Evolutionary conservation across 106 monocot species (phyloP).

Genomic region (Dendrobium officinale): DNA sequence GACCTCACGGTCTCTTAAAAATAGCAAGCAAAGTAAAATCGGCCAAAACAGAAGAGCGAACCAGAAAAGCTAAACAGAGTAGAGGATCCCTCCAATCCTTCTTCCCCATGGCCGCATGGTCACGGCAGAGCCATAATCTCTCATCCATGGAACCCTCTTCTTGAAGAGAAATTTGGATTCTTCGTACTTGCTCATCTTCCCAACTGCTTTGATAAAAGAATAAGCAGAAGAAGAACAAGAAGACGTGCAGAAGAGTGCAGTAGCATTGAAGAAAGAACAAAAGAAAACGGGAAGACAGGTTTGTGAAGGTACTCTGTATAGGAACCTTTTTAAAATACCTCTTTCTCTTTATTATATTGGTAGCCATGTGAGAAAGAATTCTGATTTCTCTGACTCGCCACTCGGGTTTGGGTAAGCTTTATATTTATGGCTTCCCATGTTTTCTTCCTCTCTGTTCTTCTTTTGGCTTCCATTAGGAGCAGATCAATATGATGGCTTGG

Average conservation of each 20-base stretch:
- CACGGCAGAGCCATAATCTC: background rate
- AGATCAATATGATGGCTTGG: background rate
- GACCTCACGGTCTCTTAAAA: background rate
- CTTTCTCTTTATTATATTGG: background rate
- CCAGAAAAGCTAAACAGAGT: background rate
- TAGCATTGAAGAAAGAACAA: background rate
- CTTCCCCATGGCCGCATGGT: background rate
- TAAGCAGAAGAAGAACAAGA: background rate
- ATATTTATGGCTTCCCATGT: slow-evolving; percentile 6
- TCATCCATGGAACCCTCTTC: background rate
- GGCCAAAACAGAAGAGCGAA: background rate
- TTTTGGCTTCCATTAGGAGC: too few species aligned
- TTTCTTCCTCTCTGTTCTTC: background rate
- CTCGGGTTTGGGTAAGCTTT: background rate
- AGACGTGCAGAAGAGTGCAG: background rate
- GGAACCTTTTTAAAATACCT: background rate
- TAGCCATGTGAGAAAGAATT: background rate
- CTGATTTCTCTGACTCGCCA: background rate
- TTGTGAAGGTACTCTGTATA: background rate
- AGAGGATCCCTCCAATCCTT: background rate
- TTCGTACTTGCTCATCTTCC: background rate
- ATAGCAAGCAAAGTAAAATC: background rate
- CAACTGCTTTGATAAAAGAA: background rate
- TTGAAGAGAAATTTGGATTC: background rate
- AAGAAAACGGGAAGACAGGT: background rate